These are phyloP conservation scores for Suhomyces vadensis DNA, from an alignment of 805 yeast genomes.

Conservation along the genomic window DNA sequence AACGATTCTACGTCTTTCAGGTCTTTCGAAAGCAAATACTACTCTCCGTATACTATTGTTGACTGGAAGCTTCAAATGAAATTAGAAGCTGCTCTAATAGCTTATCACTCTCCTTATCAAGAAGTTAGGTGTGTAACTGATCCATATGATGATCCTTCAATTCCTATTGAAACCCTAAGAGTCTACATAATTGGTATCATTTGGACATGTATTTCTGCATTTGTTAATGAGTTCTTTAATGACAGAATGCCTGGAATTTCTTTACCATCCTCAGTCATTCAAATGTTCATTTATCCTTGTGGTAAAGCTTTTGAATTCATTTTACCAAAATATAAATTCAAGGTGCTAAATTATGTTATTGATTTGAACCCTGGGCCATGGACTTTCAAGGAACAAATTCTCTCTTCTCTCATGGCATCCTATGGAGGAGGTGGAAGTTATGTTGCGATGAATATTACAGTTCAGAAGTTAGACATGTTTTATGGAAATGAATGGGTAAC, in stretches of 20 bases:
- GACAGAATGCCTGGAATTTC: constrained; percentile 53
- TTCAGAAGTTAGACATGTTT: constrained; percentile 24
- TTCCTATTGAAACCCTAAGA: constrained; percentile 43
- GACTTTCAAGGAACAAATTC: constrained; percentile 65
- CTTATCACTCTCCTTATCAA: constrained; percentile 43
- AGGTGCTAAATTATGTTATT: constrained; percentile 11
- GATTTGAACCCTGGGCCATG: constrained; percentile 63
- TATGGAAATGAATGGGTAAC: constrained; percentile 28
- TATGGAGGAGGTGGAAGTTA: constrained; percentile 31
- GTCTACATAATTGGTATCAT: constrained; percentile 54
- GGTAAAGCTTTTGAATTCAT: constrained; percentile 37
- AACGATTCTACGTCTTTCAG: background rate
- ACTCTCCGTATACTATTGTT: constrained; percentile 4
- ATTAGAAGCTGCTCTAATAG: constrained; percentile 40
- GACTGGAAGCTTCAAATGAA: constrained; percentile 40
- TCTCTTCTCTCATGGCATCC: constrained; percentile 49
- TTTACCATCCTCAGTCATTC: constrained; percentile 44
- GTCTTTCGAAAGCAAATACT: background rate
- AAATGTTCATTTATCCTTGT: constrained; percentile 47
- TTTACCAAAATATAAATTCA: constrained; percentile 36
- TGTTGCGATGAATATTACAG: constrained; percentile 21
- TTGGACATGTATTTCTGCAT: constrained; percentile 58
- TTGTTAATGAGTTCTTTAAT: constrained; percentile 55
- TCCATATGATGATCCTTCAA: constrained; percentile 36
- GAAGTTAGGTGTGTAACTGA: constrained; percentile 42